Evolutionary conservation across 495 filamentous ascomycete species (phyloP), one percentile per base, ranked within the genome.

Genomic region (Penicillium fimorum): DNA sequence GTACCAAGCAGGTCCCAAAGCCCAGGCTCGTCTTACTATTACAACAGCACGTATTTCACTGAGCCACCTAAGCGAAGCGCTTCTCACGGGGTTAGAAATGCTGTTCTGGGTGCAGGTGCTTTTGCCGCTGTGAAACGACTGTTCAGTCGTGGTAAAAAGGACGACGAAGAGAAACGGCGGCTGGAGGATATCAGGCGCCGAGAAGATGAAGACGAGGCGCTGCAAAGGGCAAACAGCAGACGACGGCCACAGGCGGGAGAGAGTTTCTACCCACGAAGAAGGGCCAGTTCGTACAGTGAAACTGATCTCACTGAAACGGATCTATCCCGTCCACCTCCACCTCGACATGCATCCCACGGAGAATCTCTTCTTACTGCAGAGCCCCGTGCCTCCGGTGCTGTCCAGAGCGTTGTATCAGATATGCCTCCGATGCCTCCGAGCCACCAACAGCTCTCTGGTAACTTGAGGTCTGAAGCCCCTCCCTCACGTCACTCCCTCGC

Each of bases 61-160:
- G 70, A 74, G 57, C 65, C 70, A 20, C 65, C 69, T 17, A 69
- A 72, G 30, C 58, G 62, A 32, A 62, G 64, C n/a, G 64, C 70
- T 9, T 76, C 78, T 18, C 79, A 84, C 69, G 77, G 74, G 3
- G 62, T 82, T 5, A 78, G 80, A 20, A 84, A 91, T 63, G 85
- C 85, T 1, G 58, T 94, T 27, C 30, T 47, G 44, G 84, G 83
- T 3, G 73, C 90, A 5, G 91, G 91, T 11, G 79, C 81, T 8
- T 70, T 81, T 75, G 74, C 87, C 65, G 71, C 90, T 60, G 69
- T 82, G 72, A 69, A 85, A 69, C 88, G 85, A 65, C 77, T 85
- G 61, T 84, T 87, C 62, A 84, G 79, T 35, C 82, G 82, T 45
- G 75, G 82, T 11, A 81, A 78, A 58, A 68, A 66, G 46, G 82